Evolutionary conservation across 805 yeast species (phyloP), one percentile per base, ranked within the genome.

Genomic region (Suhomyces prunicola): DNA sequence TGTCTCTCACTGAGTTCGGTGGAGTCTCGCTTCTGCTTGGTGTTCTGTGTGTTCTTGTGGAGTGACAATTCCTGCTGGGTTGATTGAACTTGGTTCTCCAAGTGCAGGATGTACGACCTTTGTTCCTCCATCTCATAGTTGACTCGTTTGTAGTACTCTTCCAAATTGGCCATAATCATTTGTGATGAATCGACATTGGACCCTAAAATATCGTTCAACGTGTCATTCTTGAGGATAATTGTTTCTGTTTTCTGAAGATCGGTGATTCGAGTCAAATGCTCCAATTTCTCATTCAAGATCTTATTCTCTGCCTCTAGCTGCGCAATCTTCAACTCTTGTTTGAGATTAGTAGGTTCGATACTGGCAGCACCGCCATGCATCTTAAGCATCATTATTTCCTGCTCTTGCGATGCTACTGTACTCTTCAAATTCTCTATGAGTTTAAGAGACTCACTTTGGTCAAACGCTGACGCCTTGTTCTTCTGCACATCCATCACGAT

Each of bases 401-500:
- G 65, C 48, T 78, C 79, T 63, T 85, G 90, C 12, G 69, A 74
- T 54, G 85, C 88, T n/a, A 89, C 71, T 36, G 87, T 85, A 26
- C 70, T 70, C 50, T 78, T 74, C 50, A 90, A 73, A 46, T 79
- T 81, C 55, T 80, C 83, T 15, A 89, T 80, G 9, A 83, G 65
- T 23, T 54, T 60, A 3, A 55, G 22, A 2, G 68, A 48, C 47
- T 72, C 79, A 46, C 80, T 81, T 13, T 78, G 85, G 1, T 65
- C 65, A 2, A 70, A 64, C 40, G 68, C 61, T 19, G 61, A 47
- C 26, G 65, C 56, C 58, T 77, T 81, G 59, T 79, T 78, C 54
- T 80, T 80, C 50, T 80, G 80, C 5, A 89, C 96, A 51, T 77
- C 79, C 61, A 92, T 78, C 10, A 84, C 77, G 48, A 94, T 84